Percentiles rank a stretch among this genome's conserved stretches.
Conservation (phyloP, 768 basidiomycete species). For the Amanita subjunquillea region DNA sequence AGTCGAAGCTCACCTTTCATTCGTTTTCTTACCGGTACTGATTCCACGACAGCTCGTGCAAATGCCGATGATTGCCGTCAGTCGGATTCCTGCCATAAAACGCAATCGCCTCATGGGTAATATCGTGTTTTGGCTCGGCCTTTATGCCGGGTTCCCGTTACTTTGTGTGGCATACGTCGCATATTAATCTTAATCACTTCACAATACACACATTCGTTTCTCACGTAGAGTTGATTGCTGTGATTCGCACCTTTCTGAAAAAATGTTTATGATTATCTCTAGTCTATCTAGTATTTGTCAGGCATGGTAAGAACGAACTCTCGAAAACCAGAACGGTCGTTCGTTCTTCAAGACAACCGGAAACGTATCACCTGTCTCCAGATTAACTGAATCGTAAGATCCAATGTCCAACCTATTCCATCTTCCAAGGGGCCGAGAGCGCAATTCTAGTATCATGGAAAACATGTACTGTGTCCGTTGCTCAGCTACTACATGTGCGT, state of each 20-base stretch:
- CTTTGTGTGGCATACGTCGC: conserved; percentile 66
- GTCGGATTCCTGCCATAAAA: conserved; percentile 67
- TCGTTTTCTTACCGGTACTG: not conserved
- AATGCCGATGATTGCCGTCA: conserved; percentile 81
- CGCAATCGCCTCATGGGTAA: conserved; percentile 76
- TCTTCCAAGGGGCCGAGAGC: conserved; percentile 71
- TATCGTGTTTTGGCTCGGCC: conserved; percentile 87
- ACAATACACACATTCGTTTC: not conserved
- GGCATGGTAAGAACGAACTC: conserved; percentile 56
- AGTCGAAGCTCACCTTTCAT: conserved; percentile 8
- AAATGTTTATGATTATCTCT: not conserved
- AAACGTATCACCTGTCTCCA: conserved; percentile 63
- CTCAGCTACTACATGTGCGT: conserved; percentile 6
- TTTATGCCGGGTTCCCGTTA: conserved; percentile 88
- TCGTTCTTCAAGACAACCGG: conserved; percentile 73
- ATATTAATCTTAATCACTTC: conserved; percentile 15
- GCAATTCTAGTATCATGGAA: conserved; percentile 60
- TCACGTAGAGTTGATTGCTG: not conserved
- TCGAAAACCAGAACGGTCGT: conserved; percentile 91
- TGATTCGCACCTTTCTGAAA: not conserved
- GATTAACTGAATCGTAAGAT: conserved; percentile 64
- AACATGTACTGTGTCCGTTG: conserved; percentile 48
- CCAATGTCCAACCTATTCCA: conserved; percentile 76
- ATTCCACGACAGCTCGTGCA: conserved; percentile 57
- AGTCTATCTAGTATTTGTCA: not conserved